Conservation (phyloP, 139 green algal genomes). For the Micractinium sp. region DNA sequence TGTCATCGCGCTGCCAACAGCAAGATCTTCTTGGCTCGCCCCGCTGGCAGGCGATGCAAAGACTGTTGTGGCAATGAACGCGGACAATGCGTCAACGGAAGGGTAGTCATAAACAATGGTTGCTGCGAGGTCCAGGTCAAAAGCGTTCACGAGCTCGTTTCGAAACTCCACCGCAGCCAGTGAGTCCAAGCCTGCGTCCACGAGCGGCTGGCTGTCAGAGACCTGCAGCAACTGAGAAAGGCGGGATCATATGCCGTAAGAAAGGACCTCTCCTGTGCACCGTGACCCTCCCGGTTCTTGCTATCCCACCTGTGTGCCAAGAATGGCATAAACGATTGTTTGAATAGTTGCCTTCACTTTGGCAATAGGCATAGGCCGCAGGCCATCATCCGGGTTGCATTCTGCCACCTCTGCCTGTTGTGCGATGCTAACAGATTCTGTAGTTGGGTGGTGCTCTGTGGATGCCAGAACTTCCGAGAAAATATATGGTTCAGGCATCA, state of each 20-base stretch:
- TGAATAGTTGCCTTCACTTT: no score
- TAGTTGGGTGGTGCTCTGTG: no score
- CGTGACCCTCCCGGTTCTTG: background rate
- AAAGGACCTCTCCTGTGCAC: background rate
- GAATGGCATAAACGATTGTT: background rate
- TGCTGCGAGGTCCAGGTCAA: conserved; percentile 48
- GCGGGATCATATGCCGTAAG: background rate
- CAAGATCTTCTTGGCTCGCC: conserved; percentile 72
- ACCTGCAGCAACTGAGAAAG: background rate
- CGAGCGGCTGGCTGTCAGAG: conserved; percentile 43
- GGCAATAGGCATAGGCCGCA: no score
- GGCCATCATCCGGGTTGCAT: no score
- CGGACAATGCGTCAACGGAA: conserved; percentile 21
- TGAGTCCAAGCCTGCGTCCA: conserved; percentile 64
- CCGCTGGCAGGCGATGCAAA: background rate
- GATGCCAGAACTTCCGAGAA: background rate
- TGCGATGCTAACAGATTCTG: no score
- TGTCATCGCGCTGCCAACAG: conserved; percentile 22
- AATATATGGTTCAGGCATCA: background rate
- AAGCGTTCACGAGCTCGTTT: conserved; percentile 62
- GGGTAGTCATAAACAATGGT: conserved; percentile 79
- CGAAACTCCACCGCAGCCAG: conserved; percentile 82
- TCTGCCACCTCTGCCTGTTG: no score
- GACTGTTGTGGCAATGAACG: background rate
- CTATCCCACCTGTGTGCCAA: background rate